A percentile compares a stretch with the other conserved stretches of the same genome.
phyloP scores from a whole-genome alignment of 768 basidiomycete species.

The Dioszegia hungarica region DNA sequence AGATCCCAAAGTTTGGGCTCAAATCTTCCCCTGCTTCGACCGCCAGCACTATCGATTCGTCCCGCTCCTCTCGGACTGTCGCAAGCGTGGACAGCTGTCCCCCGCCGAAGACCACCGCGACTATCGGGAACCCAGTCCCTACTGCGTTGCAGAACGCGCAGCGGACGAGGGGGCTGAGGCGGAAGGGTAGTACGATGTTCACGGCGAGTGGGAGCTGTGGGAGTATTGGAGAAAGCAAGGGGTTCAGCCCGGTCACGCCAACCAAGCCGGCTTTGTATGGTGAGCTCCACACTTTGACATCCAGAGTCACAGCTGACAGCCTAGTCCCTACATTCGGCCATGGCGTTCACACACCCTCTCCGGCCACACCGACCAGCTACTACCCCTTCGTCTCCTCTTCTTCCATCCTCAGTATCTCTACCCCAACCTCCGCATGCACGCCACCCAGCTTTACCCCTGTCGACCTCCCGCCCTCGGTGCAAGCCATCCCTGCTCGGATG shows the following conservation, averaged over 20 bases:
- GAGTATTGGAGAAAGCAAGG: slow-evolving; percentile 21
- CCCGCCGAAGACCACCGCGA: background rate
- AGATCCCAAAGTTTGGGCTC: slow-evolving; percentile 24
- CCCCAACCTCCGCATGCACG: background rate
- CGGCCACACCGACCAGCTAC: slow-evolving; percentile 4
- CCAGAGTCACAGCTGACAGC: slow-evolving; percentile 1
- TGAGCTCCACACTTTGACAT: slow-evolving; percentile 4
- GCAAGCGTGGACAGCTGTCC: background rate
- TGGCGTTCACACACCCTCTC: slow-evolving; percentile 30
- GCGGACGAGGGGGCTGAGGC: slow-evolving; percentile 26
- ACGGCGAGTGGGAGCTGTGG: slow-evolving; percentile 21
- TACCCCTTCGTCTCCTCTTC: slow-evolving; percentile 30
- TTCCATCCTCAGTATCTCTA: slow-evolving; percentile 4
- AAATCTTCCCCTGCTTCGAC: background rate
- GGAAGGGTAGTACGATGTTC: slow-evolving; percentile 41
- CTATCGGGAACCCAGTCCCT: background rate
- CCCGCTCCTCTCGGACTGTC: background rate
- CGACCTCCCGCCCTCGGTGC: background rate
- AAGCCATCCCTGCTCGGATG: background rate
- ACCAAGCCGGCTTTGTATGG: slow-evolving; percentile 25
- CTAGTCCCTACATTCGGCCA: slow-evolving; percentile 4
- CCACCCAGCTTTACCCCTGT: slow-evolving; percentile 10
- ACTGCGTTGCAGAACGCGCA: slow-evolving; percentile 15
- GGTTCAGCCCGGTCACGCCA: slow-evolving; percentile 28
- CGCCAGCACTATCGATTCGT: background rate